These are phyloP conservation scores for Leucocoprinus leucothites DNA, from an alignment of 768 basidiomycete genomes.

Conservation along the genomic window DNA sequence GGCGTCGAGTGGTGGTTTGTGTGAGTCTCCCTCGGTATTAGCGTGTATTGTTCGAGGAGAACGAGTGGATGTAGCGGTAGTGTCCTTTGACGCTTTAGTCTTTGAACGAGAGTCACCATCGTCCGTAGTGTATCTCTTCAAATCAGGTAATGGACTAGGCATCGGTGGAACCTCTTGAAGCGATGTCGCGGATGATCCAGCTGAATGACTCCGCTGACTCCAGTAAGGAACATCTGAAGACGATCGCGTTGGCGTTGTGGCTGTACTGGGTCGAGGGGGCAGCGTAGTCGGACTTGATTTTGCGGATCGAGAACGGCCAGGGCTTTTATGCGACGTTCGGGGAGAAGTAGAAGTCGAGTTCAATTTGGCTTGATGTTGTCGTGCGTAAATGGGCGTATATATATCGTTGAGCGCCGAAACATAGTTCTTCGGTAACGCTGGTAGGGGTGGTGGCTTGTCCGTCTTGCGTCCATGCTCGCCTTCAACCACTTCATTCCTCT, in stretches of 20 bases:
- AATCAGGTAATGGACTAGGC: slow-evolving; percentile 22
- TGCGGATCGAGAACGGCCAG: neutral
- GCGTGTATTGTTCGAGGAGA: slow-evolving; percentile 3
- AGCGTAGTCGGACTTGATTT: neutral
- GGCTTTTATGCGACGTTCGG: neutral
- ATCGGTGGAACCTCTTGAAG: slow-evolving; percentile 40
- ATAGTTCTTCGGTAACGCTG: slow-evolving; percentile 5
- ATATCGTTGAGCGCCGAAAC: neutral
- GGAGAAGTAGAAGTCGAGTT: neutral
- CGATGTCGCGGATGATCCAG: slow-evolving; percentile 58
- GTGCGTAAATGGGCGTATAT: slow-evolving; percentile 5
- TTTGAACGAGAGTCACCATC: neutral
- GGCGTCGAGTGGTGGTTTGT: no score
- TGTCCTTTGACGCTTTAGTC: neutral
- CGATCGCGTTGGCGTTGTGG: slow-evolving; percentile 38
- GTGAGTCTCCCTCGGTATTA: slow-evolving; percentile 12
- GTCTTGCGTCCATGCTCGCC: neutral
- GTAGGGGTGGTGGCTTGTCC: slow-evolving; percentile 6
- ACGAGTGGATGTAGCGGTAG: neutral
- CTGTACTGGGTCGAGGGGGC: slow-evolving; percentile 37
- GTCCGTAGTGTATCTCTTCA: neutral
- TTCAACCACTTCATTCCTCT: neutral
- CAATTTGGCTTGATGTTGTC: neutral
- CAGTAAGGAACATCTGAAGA: slow-evolving; percentile 60
- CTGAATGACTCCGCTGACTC: slow-evolving; percentile 32